Evolutionary conservation across 257 asterid species (phyloP).

Genomic region (Catharanthus roseus): DNA sequence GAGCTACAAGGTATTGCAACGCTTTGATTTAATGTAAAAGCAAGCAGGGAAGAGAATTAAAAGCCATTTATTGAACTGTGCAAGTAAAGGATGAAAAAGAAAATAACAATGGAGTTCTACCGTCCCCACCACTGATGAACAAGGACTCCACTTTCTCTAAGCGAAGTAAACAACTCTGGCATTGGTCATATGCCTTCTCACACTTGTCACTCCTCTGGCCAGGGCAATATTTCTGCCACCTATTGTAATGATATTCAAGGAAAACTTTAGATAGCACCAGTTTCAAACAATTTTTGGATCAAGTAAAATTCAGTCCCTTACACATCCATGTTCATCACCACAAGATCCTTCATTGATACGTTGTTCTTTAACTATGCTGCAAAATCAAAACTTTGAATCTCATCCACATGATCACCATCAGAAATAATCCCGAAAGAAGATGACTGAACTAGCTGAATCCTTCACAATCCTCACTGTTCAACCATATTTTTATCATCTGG

Average conservation of each 20-base stretch:
- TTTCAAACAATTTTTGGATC: conserved; percentile 75
- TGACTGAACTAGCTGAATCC: conserved; percentile 81
- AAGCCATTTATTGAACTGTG: too few relatives aligned
- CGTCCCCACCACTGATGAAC: conserved; percentile 97
- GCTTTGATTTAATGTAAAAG: background rate
- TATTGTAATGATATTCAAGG: conserved; percentile 89
- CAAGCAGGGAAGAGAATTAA: too few relatives aligned
- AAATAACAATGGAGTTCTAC: conserved; percentile 16
- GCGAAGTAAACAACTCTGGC: conserved; percentile 73
- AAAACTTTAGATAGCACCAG: conserved; percentile 87
- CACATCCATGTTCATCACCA: conserved; percentile 97
- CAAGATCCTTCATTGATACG: conserved; percentile 65
- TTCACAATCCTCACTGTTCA: conserved; percentile 86
- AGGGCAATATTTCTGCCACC: conserved; percentile 98
- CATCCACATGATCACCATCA: conserved; percentile 46
- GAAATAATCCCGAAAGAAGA: conserved; percentile 28
- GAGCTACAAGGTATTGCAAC: background rate
- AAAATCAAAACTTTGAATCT: conserved; percentile 84
- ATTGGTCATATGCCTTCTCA: conserved; percentile 72
- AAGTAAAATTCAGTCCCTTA: conserved; percentile 94
- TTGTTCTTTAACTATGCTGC: conserved; percentile 81
- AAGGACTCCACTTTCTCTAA: conserved; percentile 77
- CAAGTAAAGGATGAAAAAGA: too few relatives aligned
- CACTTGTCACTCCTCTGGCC: conserved; percentile 81
- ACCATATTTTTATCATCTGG: conserved; percentile 60